These are phyloP conservation scores for Trichosanthes cucumerina DNA, from an alignment of 306 rosid species.

Conservation along the genomic window DNA sequence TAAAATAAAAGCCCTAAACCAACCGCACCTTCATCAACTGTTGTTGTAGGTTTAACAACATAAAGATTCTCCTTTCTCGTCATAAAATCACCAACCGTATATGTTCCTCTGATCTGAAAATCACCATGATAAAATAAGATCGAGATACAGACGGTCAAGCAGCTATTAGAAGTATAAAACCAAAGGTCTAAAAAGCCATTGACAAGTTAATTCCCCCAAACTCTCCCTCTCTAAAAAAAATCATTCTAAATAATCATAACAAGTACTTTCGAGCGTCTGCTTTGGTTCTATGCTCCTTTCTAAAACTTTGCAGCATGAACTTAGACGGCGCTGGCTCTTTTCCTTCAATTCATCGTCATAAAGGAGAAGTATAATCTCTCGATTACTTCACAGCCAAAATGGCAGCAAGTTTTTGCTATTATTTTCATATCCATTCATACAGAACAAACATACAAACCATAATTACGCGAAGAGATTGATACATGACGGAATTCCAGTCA, in stretches of 20 bases:
- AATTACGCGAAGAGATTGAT: background rate
- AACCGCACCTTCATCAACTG: conserved; percentile 69
- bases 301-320: background rate
- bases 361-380: background rate
- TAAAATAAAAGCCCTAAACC: background rate
- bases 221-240: background rate
- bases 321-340: background rate
- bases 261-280: background rate
- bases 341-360: background rate
- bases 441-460: background rate
- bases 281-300: background rate
- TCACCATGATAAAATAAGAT: background rate
- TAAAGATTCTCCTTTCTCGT: conserved; percentile 49
- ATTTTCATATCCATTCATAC: background rate
- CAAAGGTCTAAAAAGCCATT: background rate
- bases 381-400: background rate
- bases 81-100: conserved; percentile 83
- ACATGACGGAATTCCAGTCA: background rate
- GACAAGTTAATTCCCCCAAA: background rate
- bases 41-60: conserved; percentile 61
- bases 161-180: background rate
- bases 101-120: conserved; percentile 44
- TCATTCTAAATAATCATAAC: background rate
- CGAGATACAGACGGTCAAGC: background rate
- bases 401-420: background rate